phyloP scores from a whole-genome alignment of 148 eudicot genomes.

The Polygonum aviculare region DNA sequence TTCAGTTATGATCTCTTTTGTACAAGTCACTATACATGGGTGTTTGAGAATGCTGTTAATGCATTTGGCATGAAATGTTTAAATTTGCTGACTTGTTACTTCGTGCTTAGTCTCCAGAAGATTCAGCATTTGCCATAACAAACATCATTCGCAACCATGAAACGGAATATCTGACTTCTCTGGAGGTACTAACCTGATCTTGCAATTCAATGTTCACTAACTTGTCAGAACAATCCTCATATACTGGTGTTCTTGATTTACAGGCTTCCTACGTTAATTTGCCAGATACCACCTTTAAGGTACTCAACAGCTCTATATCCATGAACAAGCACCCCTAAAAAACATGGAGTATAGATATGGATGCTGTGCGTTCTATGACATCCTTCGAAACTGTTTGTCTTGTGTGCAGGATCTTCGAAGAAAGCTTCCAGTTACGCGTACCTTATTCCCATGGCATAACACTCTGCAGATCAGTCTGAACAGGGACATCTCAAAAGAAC shows the following conservation, averaged over 20 bases:
- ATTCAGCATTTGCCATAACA: slow-evolving; percentile 56
- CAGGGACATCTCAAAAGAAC: slow-evolving; percentile 11
- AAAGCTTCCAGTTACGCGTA: slow-evolving; percentile 12
- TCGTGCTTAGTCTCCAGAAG: slow-evolving; percentile 71
- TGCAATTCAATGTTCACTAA: background rate
- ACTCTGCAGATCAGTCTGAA: slow-evolving; percentile 12
- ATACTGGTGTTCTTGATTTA: slow-evolving; percentile 6
- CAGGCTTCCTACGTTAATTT: slow-evolving; percentile 80
- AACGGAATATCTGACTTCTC: slow-evolving; percentile 76
- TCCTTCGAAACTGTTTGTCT: background rate
- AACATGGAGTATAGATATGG: background rate
- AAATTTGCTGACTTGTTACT: slow-evolving; percentile 8
- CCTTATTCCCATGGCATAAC: slow-evolving; percentile 13
- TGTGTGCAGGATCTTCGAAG: slow-evolving; percentile 12
- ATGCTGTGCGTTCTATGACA: background rate
- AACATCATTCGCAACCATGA: slow-evolving; percentile 83
- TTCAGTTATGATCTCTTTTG: background rate
- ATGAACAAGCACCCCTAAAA: background rate
- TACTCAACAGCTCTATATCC: slow-evolving; percentile 13
- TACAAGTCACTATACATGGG: background rate
- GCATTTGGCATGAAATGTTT: background rate
- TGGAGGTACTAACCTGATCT: slow-evolving; percentile 43
- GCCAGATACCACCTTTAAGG: slow-evolving; percentile 97
- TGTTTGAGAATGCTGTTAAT: background rate
- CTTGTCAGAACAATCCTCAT: background rate